These are phyloP conservation scores for Brassica balearica DNA, from an alignment of 441 rosid species.

Conservation along the genomic window DNA sequence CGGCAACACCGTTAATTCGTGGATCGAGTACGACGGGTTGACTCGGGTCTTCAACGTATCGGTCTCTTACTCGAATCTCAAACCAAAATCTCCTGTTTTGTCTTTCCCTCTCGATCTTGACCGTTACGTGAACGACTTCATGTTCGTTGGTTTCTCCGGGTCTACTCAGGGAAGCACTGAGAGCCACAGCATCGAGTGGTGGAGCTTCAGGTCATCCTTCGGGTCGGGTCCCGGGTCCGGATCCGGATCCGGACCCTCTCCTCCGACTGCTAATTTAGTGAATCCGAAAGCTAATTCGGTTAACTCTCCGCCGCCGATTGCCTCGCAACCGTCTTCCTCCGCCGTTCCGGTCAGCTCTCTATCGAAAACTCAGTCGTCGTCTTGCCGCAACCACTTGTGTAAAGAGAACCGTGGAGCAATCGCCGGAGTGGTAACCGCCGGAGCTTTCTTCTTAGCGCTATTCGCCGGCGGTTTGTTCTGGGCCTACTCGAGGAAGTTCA, in stretches of 20 bases:
- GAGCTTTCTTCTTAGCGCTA: constrained; percentile 82
- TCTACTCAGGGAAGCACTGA: constrained; percentile 92
- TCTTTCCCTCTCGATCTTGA: constrained; percentile 69
- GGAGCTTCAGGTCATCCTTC: constrained; percentile 81
- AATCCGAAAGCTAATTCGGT: constrained; percentile 74
- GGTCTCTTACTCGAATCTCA: constrained; percentile 83
- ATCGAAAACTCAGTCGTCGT: constrained; percentile 49
- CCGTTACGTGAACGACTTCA: constrained; percentile 77
- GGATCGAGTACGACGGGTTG: constrained; percentile 78
- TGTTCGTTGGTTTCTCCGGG: constrained; percentile 88
- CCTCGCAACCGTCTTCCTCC: constrained; percentile 60
- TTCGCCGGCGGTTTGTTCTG: constrained; percentile 79
- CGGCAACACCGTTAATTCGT: constrained; percentile 78
- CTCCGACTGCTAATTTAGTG: constrained; percentile 60
- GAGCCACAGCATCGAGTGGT: constrained; percentile 81
- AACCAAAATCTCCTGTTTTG: constrained; percentile 71
- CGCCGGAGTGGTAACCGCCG: constrained; percentile 91
- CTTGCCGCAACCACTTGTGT: constrained; percentile 80
- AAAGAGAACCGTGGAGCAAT: constrained; percentile 85
- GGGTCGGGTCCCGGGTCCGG: constrained; percentile 50
- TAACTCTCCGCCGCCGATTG: constrained; percentile 70
- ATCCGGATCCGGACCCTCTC: constrained; percentile 31
- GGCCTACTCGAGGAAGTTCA: constrained; percentile 69
- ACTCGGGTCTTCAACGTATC: constrained; percentile 52
- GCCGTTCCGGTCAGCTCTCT: constrained; percentile 41